Conservation (phyloP, 2,329 filamentous ascomycete genomes). For the Ophiosphaerella herpotricha region DNA sequence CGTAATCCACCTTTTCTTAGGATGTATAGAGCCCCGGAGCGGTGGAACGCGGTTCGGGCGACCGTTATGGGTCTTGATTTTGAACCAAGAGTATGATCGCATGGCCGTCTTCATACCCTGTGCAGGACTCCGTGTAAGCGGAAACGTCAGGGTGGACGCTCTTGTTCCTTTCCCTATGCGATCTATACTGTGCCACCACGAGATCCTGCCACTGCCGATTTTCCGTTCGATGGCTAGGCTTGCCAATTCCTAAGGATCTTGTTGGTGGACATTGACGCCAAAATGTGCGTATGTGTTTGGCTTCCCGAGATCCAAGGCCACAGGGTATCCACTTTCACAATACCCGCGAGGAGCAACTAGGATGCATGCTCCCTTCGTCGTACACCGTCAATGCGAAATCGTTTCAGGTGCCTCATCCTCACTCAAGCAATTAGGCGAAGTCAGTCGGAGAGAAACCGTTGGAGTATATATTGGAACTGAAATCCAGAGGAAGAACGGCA, state of each 20-base stretch:
- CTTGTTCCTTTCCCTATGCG: neutral
- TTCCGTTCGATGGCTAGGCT: constrained; percentile 12
- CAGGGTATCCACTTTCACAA: constrained; percentile 1
- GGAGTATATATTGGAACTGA: constrained; percentile 32
- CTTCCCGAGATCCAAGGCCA: constrained; percentile 8
- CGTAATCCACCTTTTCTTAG: constrained; percentile 6
- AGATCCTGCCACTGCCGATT: constrained; percentile 1
- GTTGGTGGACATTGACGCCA: constrained; percentile 18
- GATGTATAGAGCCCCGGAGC: neutral
- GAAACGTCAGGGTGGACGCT: neutral
- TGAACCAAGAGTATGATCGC: constrained; percentile 7
- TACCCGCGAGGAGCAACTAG: constrained; percentile 8
- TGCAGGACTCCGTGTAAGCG: neutral
- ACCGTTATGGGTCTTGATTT: constrained; percentile 12
- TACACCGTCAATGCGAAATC: constrained; percentile 20
- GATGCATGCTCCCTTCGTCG: constrained; percentile 12
- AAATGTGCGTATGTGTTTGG: constrained; percentile 17
- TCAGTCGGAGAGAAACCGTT: constrained; percentile 4
- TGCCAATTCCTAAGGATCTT: constrained; percentile 10
- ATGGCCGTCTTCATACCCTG: neutral
- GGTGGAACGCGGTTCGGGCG: constrained; percentile 8
- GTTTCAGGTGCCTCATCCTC: constrained; percentile 21
- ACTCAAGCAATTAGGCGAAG: constrained; percentile 8
- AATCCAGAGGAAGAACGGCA: constrained; percentile 26
- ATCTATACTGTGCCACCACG: neutral